These are phyloP conservation scores for Suillus luteus DNA, from an alignment of 768 basidiomycete genomes.

Conservation along the genomic window DNA sequence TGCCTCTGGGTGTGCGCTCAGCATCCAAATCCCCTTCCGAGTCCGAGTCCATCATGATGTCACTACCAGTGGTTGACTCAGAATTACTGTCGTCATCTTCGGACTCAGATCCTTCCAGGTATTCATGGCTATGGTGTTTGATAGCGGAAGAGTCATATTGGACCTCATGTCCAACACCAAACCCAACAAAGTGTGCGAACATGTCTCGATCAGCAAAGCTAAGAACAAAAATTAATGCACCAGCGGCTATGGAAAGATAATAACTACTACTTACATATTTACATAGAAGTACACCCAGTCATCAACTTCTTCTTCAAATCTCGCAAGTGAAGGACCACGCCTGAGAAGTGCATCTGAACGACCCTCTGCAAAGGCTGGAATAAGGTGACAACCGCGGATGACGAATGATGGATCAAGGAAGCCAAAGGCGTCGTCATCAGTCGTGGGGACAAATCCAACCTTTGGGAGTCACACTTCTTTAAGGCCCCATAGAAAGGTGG, in stretches of 20 bases:
- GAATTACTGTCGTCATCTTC: no score
- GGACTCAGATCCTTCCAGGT: no score
- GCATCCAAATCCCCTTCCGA: no score
- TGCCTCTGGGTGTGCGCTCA: no score
- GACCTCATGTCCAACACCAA: conserved; percentile 33
- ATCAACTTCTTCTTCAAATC: neutral
- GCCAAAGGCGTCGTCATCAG: conserved; percentile 21
- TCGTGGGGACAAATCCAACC: conserved; percentile 22
- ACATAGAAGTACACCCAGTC: conserved; percentile 19
- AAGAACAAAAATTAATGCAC: no score
- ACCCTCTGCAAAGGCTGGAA: conserved; percentile 28
- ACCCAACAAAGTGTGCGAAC: conserved; percentile 35
- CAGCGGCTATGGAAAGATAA: no score
- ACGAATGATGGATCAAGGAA: conserved; percentile 26
- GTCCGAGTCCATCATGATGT: no score
- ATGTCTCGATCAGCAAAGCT: conserved; percentile 43
- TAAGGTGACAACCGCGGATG: conserved; percentile 25
- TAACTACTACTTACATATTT: conserved; percentile 12
- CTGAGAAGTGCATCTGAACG: conserved; percentile 15
- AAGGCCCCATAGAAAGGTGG: conserved; percentile 14
- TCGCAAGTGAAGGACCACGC: conserved; percentile 4
- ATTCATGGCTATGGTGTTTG: neutral
- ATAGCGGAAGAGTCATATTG: neutral
- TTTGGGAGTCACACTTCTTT: conserved; percentile 20
- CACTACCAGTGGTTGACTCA: no score